Percentiles rank a stretch among this genome's conserved stretches.
Conservation (phyloP, 768 basidiomycete genomes). For the Cystobasidium ongulense region DNA sequence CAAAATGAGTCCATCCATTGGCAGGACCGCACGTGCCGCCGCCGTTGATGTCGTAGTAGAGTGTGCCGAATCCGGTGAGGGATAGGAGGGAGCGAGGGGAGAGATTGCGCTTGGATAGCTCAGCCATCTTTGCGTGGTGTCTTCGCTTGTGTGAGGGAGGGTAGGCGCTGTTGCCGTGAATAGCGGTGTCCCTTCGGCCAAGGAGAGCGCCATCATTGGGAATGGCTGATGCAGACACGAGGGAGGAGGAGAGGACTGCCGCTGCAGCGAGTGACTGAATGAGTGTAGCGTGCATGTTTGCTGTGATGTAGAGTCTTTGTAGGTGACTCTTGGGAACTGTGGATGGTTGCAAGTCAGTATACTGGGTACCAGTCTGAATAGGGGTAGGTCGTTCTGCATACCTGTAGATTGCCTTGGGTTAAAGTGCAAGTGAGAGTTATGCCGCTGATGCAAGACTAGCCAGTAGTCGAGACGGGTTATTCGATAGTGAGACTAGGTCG, state of each 20-base stretch:
- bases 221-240: neutral
- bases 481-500: neutral
- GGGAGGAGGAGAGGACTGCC: neutral
- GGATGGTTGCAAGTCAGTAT: neutral
- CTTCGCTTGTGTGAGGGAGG: neutral
- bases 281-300: conserved; percentile 3
- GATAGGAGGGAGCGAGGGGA: neutral
- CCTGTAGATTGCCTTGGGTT: no score
- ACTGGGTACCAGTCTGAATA: neutral
- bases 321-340: neutral
- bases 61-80: neutral
- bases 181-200: neutral
- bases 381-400: no score
- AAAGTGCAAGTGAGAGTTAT: neutral
- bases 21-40: conserved; percentile 26
- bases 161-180: neutral
- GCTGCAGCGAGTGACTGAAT: neutral
- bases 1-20: conserved; percentile 17
- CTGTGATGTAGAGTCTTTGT: neutral
- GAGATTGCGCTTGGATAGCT: neutral
- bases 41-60: conserved; percentile 28
- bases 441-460: neutral
- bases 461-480: neutral
- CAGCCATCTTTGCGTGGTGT: conserved; percentile 5
- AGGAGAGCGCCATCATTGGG: neutral